Percentiles rank a stretch among this genome's conserved stretches.
Conservation (phyloP, 768 basidiomycete genomes). For the Leccinum aurantiacum region DNA sequence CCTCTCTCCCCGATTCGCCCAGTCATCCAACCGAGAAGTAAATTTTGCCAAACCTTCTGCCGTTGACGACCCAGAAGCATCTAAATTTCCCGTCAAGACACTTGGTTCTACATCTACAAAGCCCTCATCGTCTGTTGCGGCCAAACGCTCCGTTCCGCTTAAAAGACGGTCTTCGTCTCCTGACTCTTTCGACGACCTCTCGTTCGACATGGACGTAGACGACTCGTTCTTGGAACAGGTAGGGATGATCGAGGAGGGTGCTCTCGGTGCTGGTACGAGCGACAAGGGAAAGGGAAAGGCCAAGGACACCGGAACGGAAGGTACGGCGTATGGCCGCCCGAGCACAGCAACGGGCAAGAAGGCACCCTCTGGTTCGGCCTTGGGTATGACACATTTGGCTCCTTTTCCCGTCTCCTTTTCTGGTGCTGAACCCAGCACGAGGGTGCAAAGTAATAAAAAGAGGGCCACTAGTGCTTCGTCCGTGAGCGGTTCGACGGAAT, state of each 20-base stretch:
- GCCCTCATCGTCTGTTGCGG: not conserved
- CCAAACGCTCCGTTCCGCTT: slow-evolving; percentile 2
- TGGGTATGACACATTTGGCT: slow-evolving; percentile 20
- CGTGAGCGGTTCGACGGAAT: slow-evolving; percentile 11
- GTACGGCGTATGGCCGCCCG: not conserved
- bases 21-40: slow-evolving; percentile 15
- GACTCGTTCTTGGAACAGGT: slow-evolving; percentile 42
- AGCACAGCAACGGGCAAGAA: slow-evolving; percentile 6
- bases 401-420: slow-evolving; percentile 8
- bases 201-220: slow-evolving; percentile 37
- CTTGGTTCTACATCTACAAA: slow-evolving; percentile 13
- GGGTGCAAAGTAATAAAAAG: slow-evolving; percentile 7
- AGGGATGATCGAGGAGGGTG: slow-evolving; percentile 28
- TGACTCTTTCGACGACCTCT: slow-evolving; percentile 36
- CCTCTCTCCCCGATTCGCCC: slow-evolving; percentile 31
- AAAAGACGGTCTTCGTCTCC: slow-evolving; percentile 19
- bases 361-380: slow-evolving; percentile 2
- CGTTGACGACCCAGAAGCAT: slow-evolving; percentile 31
- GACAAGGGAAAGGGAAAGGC: slow-evolving; percentile 26
- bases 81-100: slow-evolving; percentile 7
- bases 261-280: slow-evolving; percentile 10
- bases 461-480: slow-evolving; percentile 17
- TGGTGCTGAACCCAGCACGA: slow-evolving; percentile 18
- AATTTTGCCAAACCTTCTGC: slow-evolving; percentile 30
- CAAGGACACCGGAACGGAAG: slow-evolving; percentile 5